Evolutionary conservation across 2,329 filamentous ascomycete species (phyloP).

Genomic region (Penicillium sp.): DNA sequence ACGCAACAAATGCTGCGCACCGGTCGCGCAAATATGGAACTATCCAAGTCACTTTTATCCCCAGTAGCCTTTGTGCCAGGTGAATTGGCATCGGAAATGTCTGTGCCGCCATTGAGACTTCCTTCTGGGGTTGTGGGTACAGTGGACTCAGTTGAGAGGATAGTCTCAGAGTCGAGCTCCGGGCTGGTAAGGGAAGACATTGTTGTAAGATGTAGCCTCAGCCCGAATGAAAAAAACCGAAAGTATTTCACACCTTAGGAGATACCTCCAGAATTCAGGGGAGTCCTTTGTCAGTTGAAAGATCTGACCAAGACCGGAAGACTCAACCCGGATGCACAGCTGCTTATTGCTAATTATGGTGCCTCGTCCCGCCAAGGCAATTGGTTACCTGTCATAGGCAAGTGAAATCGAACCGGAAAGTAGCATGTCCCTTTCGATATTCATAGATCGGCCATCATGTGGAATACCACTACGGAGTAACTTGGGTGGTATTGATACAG

Average conservation of each 20-base stretch:
- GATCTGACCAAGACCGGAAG: not conserved
- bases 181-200: slow-evolving; percentile 1
- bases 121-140: slow-evolving; percentile 7
- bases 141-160: slow-evolving; percentile 4
- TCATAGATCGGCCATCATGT: not conserved
- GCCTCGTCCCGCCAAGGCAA: not conserved
- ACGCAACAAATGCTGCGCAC: slow-evolving; percentile 27
- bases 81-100: not conserved
- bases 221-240: not conserved
- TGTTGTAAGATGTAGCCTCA: not conserved
- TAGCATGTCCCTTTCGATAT: not conserved
- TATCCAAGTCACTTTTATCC: not conserved
- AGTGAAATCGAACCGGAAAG: not conserved
- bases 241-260: not conserved
- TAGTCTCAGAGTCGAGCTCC: slow-evolving; percentile 2
- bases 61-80: not conserved
- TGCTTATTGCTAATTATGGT: not conserved
- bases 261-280: not conserved
- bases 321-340: not conserved
- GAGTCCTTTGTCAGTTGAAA: not conserved
- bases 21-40: not conserved
- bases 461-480: not conserved
- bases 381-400: not conserved
- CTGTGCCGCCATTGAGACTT: slow-evolving; percentile 8
- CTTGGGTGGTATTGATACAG: not conserved